phyloP scores from a whole-genome alignment of 1,139 yeast species.

The Protomyces arabidopsidicola region DNA sequence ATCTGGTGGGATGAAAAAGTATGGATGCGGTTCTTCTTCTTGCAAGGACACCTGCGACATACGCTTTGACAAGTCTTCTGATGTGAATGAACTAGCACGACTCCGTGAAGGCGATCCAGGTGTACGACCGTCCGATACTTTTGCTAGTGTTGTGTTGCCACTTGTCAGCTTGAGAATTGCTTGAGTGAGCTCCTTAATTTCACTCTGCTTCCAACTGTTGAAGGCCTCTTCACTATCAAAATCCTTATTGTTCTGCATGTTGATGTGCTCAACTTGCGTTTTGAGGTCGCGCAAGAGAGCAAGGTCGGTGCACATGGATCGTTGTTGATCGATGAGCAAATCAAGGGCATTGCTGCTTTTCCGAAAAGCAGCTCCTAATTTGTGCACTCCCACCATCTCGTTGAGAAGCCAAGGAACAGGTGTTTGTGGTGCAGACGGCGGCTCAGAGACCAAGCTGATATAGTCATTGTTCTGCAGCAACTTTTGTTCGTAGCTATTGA shows the following conservation, averaged over 20 bases:
- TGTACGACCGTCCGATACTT: neutral
- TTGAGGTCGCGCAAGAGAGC: constrained; percentile 6
- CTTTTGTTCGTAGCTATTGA: constrained; percentile 15
- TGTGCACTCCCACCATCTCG: neutral
- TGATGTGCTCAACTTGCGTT: neutral
- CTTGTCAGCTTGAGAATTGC: constrained; percentile 11
- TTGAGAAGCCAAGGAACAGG: neutral
- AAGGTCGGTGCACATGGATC: neutral
- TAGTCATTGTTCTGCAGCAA: constrained; percentile 3
- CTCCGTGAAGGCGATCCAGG: neutral
- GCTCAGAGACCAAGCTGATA: neutral
- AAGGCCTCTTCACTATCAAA: constrained; percentile 2
- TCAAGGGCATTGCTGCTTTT: neutral
- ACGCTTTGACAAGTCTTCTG: neutral
- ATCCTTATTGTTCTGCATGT: neutral
- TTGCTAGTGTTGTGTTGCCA: constrained; percentile 5
- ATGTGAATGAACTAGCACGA: neutral
- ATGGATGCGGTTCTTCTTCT: neutral
- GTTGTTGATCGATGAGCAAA: neutral
- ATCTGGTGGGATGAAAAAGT: constrained; percentile 9
- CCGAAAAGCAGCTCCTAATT: neutral
- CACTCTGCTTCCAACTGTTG: constrained; percentile 5
- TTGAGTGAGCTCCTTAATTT: constrained; percentile 1
- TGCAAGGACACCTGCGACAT: neutral
- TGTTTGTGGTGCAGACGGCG: neutral